Evolutionary conservation across 169 alveolate species (phyloP).

Genomic region (Cryptosporidium parvum): DNA sequence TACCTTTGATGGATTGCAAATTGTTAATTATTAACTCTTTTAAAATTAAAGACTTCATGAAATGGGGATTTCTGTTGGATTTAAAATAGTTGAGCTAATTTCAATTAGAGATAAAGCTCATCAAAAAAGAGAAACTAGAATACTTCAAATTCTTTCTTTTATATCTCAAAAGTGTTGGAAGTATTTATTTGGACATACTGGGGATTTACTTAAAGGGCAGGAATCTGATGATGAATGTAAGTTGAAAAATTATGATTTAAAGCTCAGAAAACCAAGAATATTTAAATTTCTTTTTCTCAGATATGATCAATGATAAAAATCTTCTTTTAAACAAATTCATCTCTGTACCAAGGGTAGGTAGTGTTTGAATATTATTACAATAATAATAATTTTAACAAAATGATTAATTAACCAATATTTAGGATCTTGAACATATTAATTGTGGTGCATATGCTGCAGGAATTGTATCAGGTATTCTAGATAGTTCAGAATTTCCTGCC

Average conservation of each 20-base stretch:
- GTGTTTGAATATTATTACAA: no score
- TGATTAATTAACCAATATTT: neutral
- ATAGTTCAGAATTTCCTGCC: conserved; percentile 87
- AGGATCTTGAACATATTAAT: conserved; percentile 84
- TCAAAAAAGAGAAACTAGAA: conserved; percentile 81
- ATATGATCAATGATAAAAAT: conserved; percentile 84
- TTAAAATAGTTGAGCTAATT: conserved; percentile 80
- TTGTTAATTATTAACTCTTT: neutral
- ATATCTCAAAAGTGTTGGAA: conserved; percentile 83
- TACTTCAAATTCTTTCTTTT: conserved; percentile 82
- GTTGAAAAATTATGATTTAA: conserved; percentile 11
- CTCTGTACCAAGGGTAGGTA: conserved; percentile 81
- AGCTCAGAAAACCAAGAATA: neutral
- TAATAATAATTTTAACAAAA: neutral
- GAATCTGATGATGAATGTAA: conserved; percentile 84
- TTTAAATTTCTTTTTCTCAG: conserved; percentile 19
- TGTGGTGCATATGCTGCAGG: conserved; percentile 89
- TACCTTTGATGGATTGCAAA: neutral
- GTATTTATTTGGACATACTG: conserved; percentile 83
- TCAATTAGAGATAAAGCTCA: conserved; percentile 79
- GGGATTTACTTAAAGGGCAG: conserved; percentile 85
- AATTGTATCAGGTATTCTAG: conserved; percentile 84
- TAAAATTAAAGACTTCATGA: conserved; percentile 80
- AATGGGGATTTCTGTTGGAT: conserved; percentile 85
- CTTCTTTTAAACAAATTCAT: conserved; percentile 81